phyloP scores from a whole-genome alignment of 83 land plant genomes.

The Picea engelmannii region DNA sequence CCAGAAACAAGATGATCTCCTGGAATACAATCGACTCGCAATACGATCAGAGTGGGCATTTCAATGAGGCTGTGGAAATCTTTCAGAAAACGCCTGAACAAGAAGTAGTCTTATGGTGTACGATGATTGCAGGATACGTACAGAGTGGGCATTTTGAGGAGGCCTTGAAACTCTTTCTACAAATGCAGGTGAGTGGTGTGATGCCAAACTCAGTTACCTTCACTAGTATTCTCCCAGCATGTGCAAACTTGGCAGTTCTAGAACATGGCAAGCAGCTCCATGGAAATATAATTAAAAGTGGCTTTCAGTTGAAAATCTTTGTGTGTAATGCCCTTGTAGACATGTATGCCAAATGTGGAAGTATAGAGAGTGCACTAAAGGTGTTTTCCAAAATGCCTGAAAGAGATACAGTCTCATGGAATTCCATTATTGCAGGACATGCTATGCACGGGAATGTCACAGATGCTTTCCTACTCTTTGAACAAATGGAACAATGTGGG shows the following conservation, averaged over 20 bases:
- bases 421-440: neutral
- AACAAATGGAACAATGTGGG: neutral
- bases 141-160: conserved; percentile 20
- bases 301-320: neutral
- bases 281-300: neutral
- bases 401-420: neutral
- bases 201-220: neutral
- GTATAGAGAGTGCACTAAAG: neutral
- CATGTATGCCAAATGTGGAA: conserved; percentile 8
- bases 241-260: neutral
- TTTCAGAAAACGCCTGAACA: conserved; percentile 23
- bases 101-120: conserved; percentile 29
- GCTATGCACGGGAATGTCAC: neutral
- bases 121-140: conserved; percentile 36
- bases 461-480: neutral
- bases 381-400: neutral
- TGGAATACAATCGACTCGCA: too few species aligned
- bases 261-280: neutral
- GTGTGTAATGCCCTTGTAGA: neutral
- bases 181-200: neutral
- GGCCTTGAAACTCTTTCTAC: conserved; percentile 20
- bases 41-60: too few species aligned
- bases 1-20: too few species aligned
- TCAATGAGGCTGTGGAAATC: conserved; percentile 19
- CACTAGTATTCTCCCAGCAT: neutral